Base-by-base conservation (phyloP, 2,329 filamentous ascomycete species). In the Diaporthe batatas region DNA sequence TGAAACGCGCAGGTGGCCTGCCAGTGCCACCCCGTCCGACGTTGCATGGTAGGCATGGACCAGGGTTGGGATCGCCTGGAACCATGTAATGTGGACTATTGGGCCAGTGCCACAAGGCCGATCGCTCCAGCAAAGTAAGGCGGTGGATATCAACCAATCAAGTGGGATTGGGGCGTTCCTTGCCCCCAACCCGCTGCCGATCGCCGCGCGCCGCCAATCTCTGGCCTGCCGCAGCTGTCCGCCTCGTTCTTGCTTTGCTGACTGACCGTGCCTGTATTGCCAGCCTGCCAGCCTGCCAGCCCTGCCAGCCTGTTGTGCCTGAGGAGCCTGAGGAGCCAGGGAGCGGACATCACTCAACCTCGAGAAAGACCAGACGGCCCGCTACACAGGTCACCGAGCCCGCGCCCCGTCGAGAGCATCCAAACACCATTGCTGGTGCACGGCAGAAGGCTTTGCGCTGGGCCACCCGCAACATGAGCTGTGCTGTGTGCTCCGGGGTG, bases 341-440 rank as follows among this genome's bases (percentile, higher is more conserved):
- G n/a, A 57, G 49, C 73, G 73, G 73, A 67, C 65, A 47, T 54
- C 73, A 72, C 73, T 74, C 73, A 42, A 74, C 73, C 73, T 72
- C 54, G 62, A 70, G 21, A 44, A 73, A 54, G 10, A 70, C 64
- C 53, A 72, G 62, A 72, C 62, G 55, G 72, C 72, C 69, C 69
- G 72, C 72, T 72, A 72, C 72, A 72, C 72, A 51, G 55, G 54
- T n/a, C 29, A 57, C 42, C 8, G 18, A 44, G 68, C 34, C n/a
- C 29, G 44, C 25, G 42, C 55, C 51, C 34, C 32, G 68, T 44
- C 68, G 18, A 70, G n/a, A 21, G 49, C 49, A 29, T 47, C 11
- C 44, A 47, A 53, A 70, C 68, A 70, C n/a, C 57, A 70, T 42
- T 23, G 34, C 49, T 14, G 51, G 47, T 36, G 34, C 49, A 55